These are phyloP conservation scores for Epichloe aotearoae DNA, from an alignment of 2,329 filamentous ascomycete species.

Conservation along the genomic window DNA sequence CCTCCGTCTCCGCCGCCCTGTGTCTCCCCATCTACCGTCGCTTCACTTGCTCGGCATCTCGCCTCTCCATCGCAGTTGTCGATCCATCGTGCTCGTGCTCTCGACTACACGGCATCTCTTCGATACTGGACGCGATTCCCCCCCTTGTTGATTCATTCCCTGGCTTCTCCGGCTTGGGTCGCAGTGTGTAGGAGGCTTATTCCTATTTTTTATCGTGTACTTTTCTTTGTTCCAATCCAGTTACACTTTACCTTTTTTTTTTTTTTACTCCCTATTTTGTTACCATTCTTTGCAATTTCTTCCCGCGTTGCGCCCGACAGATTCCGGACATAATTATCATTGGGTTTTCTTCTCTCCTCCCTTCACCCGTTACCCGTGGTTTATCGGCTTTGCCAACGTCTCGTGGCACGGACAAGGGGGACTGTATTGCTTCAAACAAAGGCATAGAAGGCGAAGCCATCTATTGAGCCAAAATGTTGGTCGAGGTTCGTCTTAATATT, in stretches of 20 bases:
- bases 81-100: background rate
- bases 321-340: background rate
- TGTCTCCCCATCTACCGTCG: slow-evolving; percentile 1
- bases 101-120: background rate
- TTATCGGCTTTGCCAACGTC: background rate
- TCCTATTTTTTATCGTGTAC: background rate
- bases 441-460: slow-evolving; percentile 9
- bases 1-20: slow-evolving; percentile 3
- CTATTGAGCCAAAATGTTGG: slow-evolving; percentile 18
- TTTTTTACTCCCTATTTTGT: background rate
- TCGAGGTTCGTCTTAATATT: slow-evolving; percentile 19
- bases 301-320: background rate
- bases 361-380: background rate
- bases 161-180: slow-evolving; percentile 1
- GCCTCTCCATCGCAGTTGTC: slow-evolving; percentile 5
- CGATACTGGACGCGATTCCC: background rate
- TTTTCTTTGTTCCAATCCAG: background rate
- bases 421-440: slow-evolving; percentile 6
- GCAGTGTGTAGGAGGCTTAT: background rate
- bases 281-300: background rate
- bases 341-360: background rate
- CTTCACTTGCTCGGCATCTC: slow-evolving; percentile 5
- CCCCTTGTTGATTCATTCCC: slow-evolving; percentile 1
- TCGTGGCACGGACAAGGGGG: slow-evolving; percentile 6
- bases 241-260: background rate